phyloP scores from a whole-genome alignment of 257 asterid genomes.

The Solanum pinnatisectum region DNA sequence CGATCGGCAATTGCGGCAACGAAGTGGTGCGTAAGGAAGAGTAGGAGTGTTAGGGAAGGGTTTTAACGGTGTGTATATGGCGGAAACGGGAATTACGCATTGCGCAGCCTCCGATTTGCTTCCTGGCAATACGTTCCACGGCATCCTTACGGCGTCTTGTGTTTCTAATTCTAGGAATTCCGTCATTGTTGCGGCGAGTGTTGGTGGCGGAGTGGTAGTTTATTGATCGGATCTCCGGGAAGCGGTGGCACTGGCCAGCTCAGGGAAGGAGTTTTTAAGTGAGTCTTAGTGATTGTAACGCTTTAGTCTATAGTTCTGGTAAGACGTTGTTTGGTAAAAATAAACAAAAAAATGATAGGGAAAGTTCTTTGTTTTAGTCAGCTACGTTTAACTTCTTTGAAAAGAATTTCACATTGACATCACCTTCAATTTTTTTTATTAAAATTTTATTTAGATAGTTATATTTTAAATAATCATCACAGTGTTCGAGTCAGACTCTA shows the following conservation, averaged over 20 bases:
- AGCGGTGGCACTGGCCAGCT: slow-evolving; percentile 1
- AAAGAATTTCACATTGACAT: not conserved
- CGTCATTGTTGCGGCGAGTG: slow-evolving; percentile 39
- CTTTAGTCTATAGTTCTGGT: not conserved
- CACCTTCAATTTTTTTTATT: not conserved
- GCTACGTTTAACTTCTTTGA: not conserved
- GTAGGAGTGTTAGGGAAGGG: slow-evolving; percentile 61
- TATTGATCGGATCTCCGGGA: not conserved
- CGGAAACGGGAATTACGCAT: slow-evolving; percentile 88
- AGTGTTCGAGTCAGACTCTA: not conserved
- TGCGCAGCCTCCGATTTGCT: slow-evolving; percentile 81
- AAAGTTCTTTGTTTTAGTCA: not conserved
- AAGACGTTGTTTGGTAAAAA: not conserved
- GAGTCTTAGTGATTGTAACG: not conserved
- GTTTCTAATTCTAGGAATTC: slow-evolving; percentile 72
- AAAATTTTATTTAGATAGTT: not conserved
- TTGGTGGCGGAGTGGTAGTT: slow-evolving; percentile 2
- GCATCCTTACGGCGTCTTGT: slow-evolving; percentile 90
- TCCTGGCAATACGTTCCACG: slow-evolving; percentile 97
- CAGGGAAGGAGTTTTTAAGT: not conserved
- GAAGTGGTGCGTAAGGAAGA: slow-evolving; percentile 79
- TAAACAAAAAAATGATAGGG: not conserved
- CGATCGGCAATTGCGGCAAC: slow-evolving; percentile 95
- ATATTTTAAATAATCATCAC: too few relatives aligned
- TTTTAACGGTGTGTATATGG: slow-evolving; percentile 81